Evolutionary conservation across 768 basidiomycete species (phyloP).

Genomic region (Kwoniella sp.): DNA sequence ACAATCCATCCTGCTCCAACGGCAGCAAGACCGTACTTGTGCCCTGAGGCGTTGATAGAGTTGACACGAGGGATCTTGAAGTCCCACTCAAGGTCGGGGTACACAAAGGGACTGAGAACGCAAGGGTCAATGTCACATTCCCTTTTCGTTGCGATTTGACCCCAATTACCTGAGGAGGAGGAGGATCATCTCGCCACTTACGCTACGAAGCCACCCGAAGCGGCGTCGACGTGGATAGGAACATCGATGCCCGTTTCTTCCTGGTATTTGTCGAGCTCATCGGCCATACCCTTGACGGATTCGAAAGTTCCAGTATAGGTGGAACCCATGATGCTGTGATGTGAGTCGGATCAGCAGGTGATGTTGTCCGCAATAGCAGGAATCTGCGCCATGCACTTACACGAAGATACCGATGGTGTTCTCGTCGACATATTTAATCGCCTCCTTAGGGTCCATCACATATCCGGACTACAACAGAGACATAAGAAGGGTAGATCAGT

Average conservation of each 20-base stretch:
- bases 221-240: conserved; percentile 67
- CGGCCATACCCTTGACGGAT: conserved; percentile 80
- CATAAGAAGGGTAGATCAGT: too few species aligned
- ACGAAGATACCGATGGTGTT: conserved; percentile 69
- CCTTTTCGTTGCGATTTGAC: background rate
- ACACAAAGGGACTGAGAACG: conserved; percentile 56
- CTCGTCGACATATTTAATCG: conserved; percentile 70
- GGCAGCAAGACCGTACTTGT: conserved; percentile 63
- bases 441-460: conserved; percentile 71
- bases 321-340: conserved; percentile 47
- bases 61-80: conserved; percentile 68
- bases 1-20: conserved; percentile 66
- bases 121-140: too few species aligned
- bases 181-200: too few species aligned
- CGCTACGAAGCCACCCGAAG: conserved; percentile 66
- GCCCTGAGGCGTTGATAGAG: conserved; percentile 56
- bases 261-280: conserved; percentile 63
- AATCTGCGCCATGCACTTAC: conserved; percentile 29
- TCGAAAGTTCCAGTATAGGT: conserved; percentile 69
- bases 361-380: conserved; percentile 54
- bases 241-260: conserved; percentile 59
- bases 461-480: conserved; percentile 62
- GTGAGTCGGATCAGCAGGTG: conserved; percentile 59
- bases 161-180: conserved; percentile 1
- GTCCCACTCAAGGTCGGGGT: conserved; percentile 64